Conservation (phyloP, 306 rosid species). For the Cicer bijugum region DNA sequence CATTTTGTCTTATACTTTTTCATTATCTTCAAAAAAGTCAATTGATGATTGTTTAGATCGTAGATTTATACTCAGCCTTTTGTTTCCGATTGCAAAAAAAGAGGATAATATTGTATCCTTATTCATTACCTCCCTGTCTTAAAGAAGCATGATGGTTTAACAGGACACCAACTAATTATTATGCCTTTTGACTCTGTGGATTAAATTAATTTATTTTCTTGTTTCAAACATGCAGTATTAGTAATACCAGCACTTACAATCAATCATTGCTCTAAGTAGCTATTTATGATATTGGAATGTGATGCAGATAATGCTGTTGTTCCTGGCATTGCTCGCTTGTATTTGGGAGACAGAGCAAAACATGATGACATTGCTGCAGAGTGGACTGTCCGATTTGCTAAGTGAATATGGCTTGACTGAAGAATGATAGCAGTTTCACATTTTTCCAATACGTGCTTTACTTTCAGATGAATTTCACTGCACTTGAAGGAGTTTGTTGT, state of each 20-base stretch:
- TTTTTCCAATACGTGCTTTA: not conserved
- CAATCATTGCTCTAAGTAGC: not conserved
- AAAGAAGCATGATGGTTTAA: conserved; percentile 1
- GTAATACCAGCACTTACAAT: not conserved
- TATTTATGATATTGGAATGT: conserved; percentile 19
- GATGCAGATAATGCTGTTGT: conserved; percentile 72
- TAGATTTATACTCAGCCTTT: conserved; percentile 7
- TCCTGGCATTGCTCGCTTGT: conserved; percentile 76
- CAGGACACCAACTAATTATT: not conserved
- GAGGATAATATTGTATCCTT: conserved; percentile 1
- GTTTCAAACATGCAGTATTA: conserved; percentile 14
- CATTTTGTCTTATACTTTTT: not conserved
- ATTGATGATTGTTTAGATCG: not conserved
- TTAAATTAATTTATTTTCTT: conserved; percentile 7
- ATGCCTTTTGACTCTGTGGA: conserved; percentile 3
- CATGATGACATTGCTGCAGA: conserved; percentile 79
- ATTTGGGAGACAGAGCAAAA: conserved; percentile 71
- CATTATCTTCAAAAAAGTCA: not conserved
- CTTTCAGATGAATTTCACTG: conserved; percentile 4
- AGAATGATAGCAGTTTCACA: conserved; percentile 9
- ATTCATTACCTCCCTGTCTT: conserved; percentile 2
- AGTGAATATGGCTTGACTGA: conserved; percentile 48
- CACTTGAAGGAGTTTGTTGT: not conserved
- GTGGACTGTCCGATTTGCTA: conserved; percentile 92
- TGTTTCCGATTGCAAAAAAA: conserved; percentile 24